Conservation (phyloP, 768 basidiomycete species). For the Pisolithus orientalis region DNA sequence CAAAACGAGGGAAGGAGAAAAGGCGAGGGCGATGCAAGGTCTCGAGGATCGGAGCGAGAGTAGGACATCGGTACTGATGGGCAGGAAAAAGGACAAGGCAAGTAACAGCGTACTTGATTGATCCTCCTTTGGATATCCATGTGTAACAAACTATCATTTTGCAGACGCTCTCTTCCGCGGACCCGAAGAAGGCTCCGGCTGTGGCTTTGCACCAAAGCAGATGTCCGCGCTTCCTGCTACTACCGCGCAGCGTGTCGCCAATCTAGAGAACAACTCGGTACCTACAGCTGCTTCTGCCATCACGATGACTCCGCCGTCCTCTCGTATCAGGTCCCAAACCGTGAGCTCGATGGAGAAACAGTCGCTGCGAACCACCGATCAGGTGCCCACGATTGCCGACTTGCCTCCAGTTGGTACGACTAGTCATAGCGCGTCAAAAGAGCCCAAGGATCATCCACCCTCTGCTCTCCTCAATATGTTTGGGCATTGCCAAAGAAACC, state of each 20-base stretch:
- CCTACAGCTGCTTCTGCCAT: constrained; percentile 39
- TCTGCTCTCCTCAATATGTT: constrained; percentile 45
- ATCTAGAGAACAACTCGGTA: constrained; percentile 52
- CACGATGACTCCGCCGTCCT: constrained; percentile 40
- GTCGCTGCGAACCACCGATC: constrained; percentile 68
- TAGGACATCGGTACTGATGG: constrained; percentile 82
- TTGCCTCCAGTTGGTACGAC: constrained; percentile 80
- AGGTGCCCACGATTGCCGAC: constrained; percentile 87
- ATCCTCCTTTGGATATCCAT: constrained; percentile 8
- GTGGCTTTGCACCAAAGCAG: constrained; percentile 82
- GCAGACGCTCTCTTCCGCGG: constrained; percentile 79
- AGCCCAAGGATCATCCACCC: constrained; percentile 50
- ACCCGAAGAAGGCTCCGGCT: constrained; percentile 68
- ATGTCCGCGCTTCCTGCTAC: constrained; percentile 76
- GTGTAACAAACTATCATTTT: not conserved
- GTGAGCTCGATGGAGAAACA: constrained; percentile 84
- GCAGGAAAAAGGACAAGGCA: constrained; percentile 89
- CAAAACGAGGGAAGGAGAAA: constrained; percentile 37
- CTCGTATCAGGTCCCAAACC: constrained; percentile 74
- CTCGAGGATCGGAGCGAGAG: constrained; percentile 83
- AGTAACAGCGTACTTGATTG: constrained; percentile 15
- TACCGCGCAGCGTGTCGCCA: constrained; percentile 82
- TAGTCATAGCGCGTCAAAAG: constrained; percentile 46
- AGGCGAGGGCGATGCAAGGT: constrained; percentile 62
- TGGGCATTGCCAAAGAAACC: constrained; percentile 67